Evolutionary conservation across 2,329 filamentous ascomycete genomes (phyloP).

Genomic region (Colletotrichum sp.): DNA sequence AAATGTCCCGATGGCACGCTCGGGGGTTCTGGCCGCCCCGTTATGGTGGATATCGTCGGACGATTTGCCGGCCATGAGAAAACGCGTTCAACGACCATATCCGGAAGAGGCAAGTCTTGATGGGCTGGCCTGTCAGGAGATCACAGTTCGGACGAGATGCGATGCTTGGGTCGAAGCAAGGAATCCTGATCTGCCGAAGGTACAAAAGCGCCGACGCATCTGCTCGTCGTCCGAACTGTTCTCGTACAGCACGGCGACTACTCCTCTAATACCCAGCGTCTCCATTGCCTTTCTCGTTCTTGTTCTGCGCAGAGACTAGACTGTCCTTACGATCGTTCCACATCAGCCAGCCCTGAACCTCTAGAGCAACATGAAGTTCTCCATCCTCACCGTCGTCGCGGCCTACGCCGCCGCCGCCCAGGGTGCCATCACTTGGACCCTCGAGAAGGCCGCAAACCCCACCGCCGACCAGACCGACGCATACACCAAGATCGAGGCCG

Average conservation of each 20-base stretch:
- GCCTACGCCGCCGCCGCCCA: constrained; percentile 36
- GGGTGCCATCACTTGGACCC: constrained; percentile 41
- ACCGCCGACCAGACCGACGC: constrained; percentile 47
- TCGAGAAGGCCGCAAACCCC: constrained; percentile 43
- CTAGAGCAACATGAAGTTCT: constrained; percentile 23
- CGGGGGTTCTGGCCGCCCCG: background rate
- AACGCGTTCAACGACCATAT: background rate
- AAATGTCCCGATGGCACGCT: background rate
- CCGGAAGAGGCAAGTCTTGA: background rate
- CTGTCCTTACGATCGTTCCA: background rate
- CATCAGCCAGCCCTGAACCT: background rate
- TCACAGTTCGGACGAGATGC: background rate
- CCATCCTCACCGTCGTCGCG: constrained; percentile 28
- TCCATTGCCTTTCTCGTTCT: background rate
- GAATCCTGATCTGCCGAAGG: background rate
- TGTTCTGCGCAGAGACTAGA: background rate
- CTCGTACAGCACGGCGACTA: background rate
- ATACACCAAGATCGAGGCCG: constrained; percentile 44
- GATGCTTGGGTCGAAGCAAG: background rate
- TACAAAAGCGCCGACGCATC: background rate
- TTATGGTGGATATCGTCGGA: background rate
- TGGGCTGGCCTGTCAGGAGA: background rate
- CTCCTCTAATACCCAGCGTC: background rate
- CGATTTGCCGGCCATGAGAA: background rate
- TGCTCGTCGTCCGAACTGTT: background rate